Evolutionary conservation across 495 filamentous ascomycete species (phyloP), one percentile per base, ranked within the genome.

Genomic region (Melanomma pulvis-pyrius): DNA sequence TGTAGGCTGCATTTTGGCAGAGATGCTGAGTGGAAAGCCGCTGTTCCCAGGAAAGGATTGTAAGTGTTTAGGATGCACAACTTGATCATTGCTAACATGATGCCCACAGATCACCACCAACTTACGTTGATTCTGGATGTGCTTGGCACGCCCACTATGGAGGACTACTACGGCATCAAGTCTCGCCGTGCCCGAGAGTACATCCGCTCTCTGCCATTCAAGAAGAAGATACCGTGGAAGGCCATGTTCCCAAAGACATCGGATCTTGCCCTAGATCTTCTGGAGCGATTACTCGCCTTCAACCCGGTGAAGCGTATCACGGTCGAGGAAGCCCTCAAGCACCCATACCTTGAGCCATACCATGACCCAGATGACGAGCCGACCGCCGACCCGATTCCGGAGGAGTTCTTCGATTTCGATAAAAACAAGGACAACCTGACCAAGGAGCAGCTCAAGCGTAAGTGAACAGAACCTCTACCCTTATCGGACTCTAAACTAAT

Each of bases 161-260:
- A 99, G 77, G 96, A 99, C 73, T 99, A 99, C 84, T 99, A 99
- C 67, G 96, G 96, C 59, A 99, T 99, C 86, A 98, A 98, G 79
- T 99, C 96, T 44, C 90, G 96, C 62, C 90, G 96, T 68, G 96
- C 96, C 26, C 88, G 96, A 65, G 96, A 99, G 79, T 99, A 99
- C 79, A 99, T 99, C 76, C 92, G 96, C 44, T 97, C 93, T 49
- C 87, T 99, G 39, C 96, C 96, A n/a, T 99, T 99, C 84, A 99
- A 98, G 87, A 99, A 99, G 89, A 97, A 97, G 86, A 93, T 98
- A 52, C 93, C 96, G 0, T 96, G 97, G 88, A 91, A 92, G 73
- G 88, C 88, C 39, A 88, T 99, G 80, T 99, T 99, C 84, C 96
- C 94, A 61, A 96, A 96, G 82, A 96, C 92, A 46, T 94, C 92